Conservation (phyloP, 2,329 filamentous ascomycete genomes). For the Lasiodiplodia theobromae region DNA sequence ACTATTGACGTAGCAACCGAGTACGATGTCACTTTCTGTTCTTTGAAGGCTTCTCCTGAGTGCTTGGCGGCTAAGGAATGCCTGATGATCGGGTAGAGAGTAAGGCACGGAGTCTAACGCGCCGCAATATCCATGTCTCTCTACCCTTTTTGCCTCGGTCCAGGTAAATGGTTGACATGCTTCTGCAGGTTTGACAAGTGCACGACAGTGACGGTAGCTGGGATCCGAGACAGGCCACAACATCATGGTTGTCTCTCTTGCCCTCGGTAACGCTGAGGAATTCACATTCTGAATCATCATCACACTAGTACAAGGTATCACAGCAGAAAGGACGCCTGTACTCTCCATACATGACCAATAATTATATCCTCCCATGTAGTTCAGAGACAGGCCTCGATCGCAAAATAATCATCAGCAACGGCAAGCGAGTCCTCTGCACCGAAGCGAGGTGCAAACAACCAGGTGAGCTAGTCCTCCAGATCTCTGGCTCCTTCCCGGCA, state of each 20-base stretch:
- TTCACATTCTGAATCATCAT: neutral
- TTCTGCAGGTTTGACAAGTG: no score
- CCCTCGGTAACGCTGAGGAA: neutral
- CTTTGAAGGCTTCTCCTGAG: neutral
- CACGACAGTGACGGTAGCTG: no score
- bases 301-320: neutral
- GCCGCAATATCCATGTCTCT: no score
- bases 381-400: neutral
- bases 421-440: neutral
- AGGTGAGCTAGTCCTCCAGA: no score
- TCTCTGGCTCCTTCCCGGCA: no score
- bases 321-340: neutral
- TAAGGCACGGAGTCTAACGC: neutral
- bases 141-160: no score
- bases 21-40: neutral
- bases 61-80: constrained; percentile 48
- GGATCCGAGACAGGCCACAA: neutral
- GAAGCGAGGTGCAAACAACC: neutral
- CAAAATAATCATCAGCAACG: neutral
- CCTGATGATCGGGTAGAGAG: neutral
- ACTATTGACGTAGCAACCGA: neutral
- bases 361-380: no score
- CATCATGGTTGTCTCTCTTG: neutral
- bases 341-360: neutral
- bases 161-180: no score